A percentile compares a stretch with the other conserved stretches of the same genome.
Conservation (phyloP, 768 basidiomycete genomes). For the Podaxis sp. region DNA sequence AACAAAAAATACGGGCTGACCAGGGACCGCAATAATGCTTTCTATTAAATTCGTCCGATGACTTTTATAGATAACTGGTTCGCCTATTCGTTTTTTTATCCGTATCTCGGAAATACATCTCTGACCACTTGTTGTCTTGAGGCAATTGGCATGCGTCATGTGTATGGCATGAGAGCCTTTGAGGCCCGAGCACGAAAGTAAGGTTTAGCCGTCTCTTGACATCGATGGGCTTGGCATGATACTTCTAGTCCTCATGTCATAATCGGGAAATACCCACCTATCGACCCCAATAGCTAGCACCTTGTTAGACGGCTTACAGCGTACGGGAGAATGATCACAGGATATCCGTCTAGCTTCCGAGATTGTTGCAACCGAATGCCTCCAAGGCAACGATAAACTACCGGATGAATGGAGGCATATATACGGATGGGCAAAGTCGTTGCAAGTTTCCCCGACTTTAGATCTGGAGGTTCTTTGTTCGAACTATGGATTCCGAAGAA, state of each 20-base stretch:
- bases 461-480: not conserved
- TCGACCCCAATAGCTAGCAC: not conserved
- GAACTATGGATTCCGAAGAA: not conserved
- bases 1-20: not conserved
- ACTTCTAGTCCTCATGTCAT: not conserved
- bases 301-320: not conserved
- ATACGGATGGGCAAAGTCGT: not conserved
- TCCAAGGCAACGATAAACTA: not conserved
- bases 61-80: not conserved
- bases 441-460: not conserved
- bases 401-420: not conserved
- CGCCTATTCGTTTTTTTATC: conserved; percentile 3
- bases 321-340: not conserved
- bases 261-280: not conserved
- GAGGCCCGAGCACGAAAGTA: not conserved
- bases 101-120: conserved; percentile 10
- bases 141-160: not conserved
- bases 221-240: not conserved
- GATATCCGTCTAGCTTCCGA: not conserved
- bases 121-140: conserved; percentile 7
- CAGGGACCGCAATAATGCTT: not conserved
- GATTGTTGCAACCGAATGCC: not conserved
- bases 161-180: not conserved
- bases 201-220: no score
- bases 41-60: not conserved